A percentile compares a stretch with the other conserved stretches of the same genome.
phyloP scores from a whole-genome alignment of 2,329 filamentous ascomycete genomes.

The Ophiostoma ulmi region DNA sequence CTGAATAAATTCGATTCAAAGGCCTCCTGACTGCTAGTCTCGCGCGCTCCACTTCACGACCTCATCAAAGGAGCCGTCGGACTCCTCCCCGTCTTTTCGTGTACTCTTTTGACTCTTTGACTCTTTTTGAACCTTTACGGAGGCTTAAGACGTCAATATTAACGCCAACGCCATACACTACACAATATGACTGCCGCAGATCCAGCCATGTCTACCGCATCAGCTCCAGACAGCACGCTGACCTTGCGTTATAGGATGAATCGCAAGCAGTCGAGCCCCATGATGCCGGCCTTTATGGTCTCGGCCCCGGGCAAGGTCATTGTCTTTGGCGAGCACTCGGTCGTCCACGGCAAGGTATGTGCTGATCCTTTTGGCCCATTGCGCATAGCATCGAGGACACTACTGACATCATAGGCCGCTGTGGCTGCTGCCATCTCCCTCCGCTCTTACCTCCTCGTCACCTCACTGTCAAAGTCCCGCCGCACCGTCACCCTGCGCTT shows the following conservation, averaged over 20 bases:
- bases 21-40: slow-evolving; percentile 11
- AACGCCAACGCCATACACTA: neutral
- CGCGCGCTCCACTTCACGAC: slow-evolving; percentile 13
- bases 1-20: neutral
- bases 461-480: slow-evolving; percentile 85
- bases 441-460: slow-evolving; percentile 93
- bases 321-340: slow-evolving; percentile 94
- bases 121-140: slow-evolving; percentile 24
- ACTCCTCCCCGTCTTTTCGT: neutral
- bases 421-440: slow-evolving; percentile 94
- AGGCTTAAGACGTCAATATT: neutral
- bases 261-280: slow-evolving; percentile 57
- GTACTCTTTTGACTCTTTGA: neutral
- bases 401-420: slow-evolving; percentile 55
- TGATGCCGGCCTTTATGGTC: slow-evolving; percentile 92
- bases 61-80: neutral
- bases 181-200: slow-evolving; percentile 31
- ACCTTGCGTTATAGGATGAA: slow-evolving; percentile 36
- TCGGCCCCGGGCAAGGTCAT: slow-evolving; percentile 98
- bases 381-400: slow-evolving; percentile 20
- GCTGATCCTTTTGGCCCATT: neutral
- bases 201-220: slow-evolving; percentile 16
- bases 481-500: slow-evolving; percentile 84
- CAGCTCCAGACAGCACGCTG: slow-evolving; percentile 31
- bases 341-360: slow-evolving; percentile 82